Conservation (phyloP, 2,329 filamentous ascomycete species). For the Alternaria ethzedia region DNA sequence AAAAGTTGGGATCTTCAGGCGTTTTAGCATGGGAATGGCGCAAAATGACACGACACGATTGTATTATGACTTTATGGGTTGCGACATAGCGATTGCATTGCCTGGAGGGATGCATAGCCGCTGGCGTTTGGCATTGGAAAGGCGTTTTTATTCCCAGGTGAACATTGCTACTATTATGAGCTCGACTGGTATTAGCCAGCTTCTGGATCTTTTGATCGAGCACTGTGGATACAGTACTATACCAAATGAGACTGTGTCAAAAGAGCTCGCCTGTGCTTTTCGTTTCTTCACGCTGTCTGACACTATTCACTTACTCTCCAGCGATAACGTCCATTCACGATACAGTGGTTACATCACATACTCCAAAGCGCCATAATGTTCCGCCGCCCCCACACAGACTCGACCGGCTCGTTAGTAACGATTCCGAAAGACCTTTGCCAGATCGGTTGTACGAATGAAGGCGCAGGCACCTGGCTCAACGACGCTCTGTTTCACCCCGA, state of each 20-base stretch:
- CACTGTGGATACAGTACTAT: background rate
- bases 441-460: background rate
- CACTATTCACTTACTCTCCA: background rate
- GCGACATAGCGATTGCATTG: slow-evolving; percentile 2
- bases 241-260: background rate
- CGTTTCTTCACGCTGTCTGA: background rate
- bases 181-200: background rate
- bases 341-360: background rate
- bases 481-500: background rate
- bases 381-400: background rate
- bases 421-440: background rate
- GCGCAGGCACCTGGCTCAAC: background rate
- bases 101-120: slow-evolving; percentile 1
- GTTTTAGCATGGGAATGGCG: background rate
- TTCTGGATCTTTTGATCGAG: background rate
- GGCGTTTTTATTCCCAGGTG: background rate
- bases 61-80: slow-evolving; percentile 7
- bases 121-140: slow-evolving; percentile 5
- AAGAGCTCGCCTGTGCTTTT: background rate
- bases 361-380: background rate
- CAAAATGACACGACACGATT: background rate
- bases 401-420: background rate
- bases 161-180: background rate
- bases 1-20: background rate
- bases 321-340: background rate